phyloP scores from a whole-genome alignment of 192 early-diverging fungal species.

The Podila minutissima region DNA sequence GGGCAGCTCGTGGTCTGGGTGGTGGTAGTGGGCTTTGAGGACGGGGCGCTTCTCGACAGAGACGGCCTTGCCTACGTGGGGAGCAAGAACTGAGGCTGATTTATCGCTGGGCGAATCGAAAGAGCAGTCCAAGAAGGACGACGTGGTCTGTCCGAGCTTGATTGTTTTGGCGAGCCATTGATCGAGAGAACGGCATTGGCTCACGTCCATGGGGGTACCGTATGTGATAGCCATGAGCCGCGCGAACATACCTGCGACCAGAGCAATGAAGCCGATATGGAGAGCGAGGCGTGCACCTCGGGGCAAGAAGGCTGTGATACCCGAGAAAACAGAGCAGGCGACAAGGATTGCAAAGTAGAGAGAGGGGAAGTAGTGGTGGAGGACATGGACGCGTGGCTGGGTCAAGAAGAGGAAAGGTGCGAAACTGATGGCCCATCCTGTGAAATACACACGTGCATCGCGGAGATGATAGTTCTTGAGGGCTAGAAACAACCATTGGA shows the following conservation, averaged over 20 bases:
- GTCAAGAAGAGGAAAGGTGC: conserved; percentile 1
- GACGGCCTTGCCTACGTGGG: neutral
- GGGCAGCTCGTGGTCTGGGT: neutral
- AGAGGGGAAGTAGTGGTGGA: conserved; percentile 23
- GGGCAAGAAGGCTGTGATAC: neutral
- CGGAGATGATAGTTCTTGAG: conserved; percentile 1
- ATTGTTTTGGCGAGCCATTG: neutral
- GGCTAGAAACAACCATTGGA: neutral
- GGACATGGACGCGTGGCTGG: neutral
- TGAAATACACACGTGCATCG: conserved; percentile 4
- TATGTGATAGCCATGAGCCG: conserved; percentile 14
- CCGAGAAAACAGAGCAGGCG: conserved; percentile 10
- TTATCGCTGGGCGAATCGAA: neutral
- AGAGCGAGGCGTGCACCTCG: neutral
- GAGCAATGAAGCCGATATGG: neutral
- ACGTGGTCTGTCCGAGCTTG: neutral
- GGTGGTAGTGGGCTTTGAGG: conserved; percentile 4
- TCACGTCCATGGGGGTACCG: conserved; percentile 5
- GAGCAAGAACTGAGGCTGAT: neutral
- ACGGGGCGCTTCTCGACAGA: conserved; percentile 4
- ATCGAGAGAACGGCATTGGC: neutral
- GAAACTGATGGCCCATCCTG: conserved; percentile 17
- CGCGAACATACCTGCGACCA: neutral
- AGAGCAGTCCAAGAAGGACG: neutral
- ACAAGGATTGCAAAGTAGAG: conserved; percentile 21